Conservation (phyloP, 2,329 filamentous ascomycete genomes). For the Colletotrichum abscissum region DNA sequence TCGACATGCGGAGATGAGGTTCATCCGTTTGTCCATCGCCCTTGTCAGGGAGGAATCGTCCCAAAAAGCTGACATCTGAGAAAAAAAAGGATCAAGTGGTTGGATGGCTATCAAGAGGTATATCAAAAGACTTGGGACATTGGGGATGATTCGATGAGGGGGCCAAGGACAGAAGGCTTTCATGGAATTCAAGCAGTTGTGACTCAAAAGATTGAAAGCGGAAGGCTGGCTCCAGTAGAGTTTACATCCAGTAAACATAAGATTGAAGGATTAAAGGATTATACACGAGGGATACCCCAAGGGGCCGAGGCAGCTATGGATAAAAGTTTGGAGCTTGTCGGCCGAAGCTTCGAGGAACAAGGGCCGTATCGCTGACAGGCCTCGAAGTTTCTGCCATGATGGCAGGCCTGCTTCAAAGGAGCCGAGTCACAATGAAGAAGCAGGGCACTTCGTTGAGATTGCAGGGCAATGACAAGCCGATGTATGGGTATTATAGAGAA, state of each 20-base stretch:
- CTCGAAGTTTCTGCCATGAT: too few relatives aligned
- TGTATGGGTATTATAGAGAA: too few relatives aligned
- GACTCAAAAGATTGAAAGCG: not conserved
- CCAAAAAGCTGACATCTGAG: too few relatives aligned
- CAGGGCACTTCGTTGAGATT: too few relatives aligned
- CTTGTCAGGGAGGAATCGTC: too few relatives aligned
- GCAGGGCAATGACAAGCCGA: too few relatives aligned
- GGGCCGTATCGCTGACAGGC: too few relatives aligned
- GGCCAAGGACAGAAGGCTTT: fast-evolving
- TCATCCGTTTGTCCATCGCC: not conserved
- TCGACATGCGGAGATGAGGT: not conserved
- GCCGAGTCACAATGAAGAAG: too few relatives aligned
- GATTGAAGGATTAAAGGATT: not conserved
- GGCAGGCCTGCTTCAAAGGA: too few relatives aligned
- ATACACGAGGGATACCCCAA: not conserved
- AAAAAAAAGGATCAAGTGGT: too few relatives aligned
- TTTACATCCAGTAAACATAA: not conserved
- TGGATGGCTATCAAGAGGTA: too few relatives aligned
- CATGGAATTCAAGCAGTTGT: not conserved
- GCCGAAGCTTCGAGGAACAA: not conserved
- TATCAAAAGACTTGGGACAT: not conserved
- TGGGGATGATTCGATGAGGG: not conserved
- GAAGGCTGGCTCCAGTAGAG: not conserved
- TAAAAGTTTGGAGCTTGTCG: not conserved
- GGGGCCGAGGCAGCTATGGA: too few relatives aligned